phyloP scores from a whole-genome alignment of 1,139 yeast species.

The Nakaseomyces glabratus region DNA sequence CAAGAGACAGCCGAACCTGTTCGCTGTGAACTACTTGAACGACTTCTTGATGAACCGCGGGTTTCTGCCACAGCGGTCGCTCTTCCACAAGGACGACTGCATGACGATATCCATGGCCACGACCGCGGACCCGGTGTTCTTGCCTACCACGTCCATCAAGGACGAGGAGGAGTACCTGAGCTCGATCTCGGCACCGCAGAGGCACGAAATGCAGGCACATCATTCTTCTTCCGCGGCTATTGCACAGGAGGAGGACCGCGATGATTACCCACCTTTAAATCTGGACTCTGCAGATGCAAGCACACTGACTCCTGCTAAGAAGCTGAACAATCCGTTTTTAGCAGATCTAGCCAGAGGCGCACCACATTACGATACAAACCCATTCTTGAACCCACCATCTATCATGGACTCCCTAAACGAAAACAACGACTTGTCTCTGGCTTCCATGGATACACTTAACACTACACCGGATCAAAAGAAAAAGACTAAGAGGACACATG shows the following conservation, averaged over 20 bases:
- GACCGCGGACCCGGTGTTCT: constrained; percentile 21
- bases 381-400: constrained; percentile 4
- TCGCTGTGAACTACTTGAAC: constrained; percentile 6
- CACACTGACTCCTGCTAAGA: background rate
- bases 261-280: background rate
- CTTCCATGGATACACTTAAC: background rate
- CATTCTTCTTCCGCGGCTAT: constrained; percentile 6
- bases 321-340: background rate
- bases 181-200: constrained; percentile 9
- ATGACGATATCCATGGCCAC: constrained; percentile 18
- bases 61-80: constrained; percentile 9
- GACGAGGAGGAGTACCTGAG: constrained; percentile 20
- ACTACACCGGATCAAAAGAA: background rate
- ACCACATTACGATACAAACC: background rate
- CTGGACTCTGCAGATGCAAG: constrained; percentile 1
- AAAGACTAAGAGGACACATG: constrained; percentile 3
- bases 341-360: background rate
- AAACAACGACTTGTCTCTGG: constrained; percentile 7
- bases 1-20: constrained; percentile 5
- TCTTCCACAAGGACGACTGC: constrained; percentile 14
- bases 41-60: constrained; percentile 9
- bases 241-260: constrained; percentile 3
- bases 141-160: constrained; percentile 18
- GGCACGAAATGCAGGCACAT: constrained; percentile 5
- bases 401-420: constrained; percentile 7